Percentiles rank a stretch among this genome's conserved stretches.
phyloP scores from a whole-genome alignment of 1,284 basidiomycete species.

The Cryptococcus hybrid region DNA sequence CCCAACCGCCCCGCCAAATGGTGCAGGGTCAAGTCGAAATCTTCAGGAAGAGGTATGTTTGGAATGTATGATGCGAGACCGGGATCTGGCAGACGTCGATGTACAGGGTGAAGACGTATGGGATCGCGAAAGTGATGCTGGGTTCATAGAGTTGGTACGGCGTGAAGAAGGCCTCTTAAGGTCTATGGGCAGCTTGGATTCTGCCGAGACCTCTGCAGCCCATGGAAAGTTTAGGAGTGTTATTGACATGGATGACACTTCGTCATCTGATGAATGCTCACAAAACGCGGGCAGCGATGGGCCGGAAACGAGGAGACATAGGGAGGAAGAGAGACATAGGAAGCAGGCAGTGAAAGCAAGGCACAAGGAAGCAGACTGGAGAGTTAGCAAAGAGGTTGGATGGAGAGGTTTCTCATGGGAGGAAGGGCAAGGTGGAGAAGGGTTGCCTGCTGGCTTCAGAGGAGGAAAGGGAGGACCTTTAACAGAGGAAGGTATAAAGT shows the following conservation, averaged over 20 bases:
- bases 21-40: background rate
- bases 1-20: too few species aligned
- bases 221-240: background rate
- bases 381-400: conserved; percentile 26
- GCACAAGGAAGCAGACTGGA: conserved; percentile 23
- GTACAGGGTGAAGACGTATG: conserved; percentile 83
- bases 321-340: conserved; percentile 16
- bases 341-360: conserved; percentile 14
- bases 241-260: background rate
- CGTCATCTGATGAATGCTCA: conserved; percentile 9
- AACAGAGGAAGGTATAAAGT: conserved; percentile 74
- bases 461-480: conserved; percentile 63
- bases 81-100: conserved; percentile 95
- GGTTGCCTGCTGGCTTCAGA: conserved; percentile 43
- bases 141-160: conserved; percentile 72
- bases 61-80: conserved; percentile 98
- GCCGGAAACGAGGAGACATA: conserved; percentile 21
- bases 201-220: background rate
- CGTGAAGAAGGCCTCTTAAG: conserved; percentile 57
- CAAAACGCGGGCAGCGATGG: conserved; percentile 17
- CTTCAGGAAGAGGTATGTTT: conserved; percentile 72
- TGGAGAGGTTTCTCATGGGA: conserved; percentile 49
- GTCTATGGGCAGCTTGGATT: conserved; percentile 12
- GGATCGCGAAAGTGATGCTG: conserved; percentile 75
- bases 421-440: conserved; percentile 38